Evolutionary conservation across 768 basidiomycete species (phyloP), one percentile per base, ranked within the genome.

Genomic region (Xerocomus potaroensis): DNA sequence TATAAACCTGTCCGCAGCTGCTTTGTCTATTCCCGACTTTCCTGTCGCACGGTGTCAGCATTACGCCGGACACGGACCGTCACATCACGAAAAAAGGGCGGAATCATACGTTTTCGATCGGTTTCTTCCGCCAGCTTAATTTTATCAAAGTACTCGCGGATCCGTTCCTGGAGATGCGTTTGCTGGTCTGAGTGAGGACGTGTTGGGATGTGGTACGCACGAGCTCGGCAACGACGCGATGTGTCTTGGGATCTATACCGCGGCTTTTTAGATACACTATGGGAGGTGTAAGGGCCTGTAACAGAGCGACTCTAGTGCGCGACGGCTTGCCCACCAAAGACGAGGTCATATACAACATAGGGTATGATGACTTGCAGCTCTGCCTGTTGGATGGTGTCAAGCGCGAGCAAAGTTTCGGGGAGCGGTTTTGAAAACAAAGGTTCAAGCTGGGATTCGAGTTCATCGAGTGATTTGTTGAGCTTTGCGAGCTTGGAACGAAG

Each of bases 251-350:
- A 59, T 92, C 87, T 24, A 91, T 73, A 5, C 90, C 90, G 50
- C 76, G 75, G 23, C 85, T 75, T 67, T 87, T 91, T 33, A 93
- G 73, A 63, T 91, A 91, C 33, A 91, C 90, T 92, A 22, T n/a
- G n/a, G n/a, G n/a, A n/a, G n/a, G n/a, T n/a, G n/a, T n/a, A n/a
- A n/a, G n/a, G n/a, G n/a, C n/a, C n/a, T n/a, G n/a, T n/a, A n/a
- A n/a, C n/a, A n/a, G n/a, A n/a, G n/a, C n/a, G n/a, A n/a, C n/a
- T n/a, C n/a, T n/a, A 11, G 5, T 4, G 11, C 14, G 21, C 3
- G 3, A 19, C 8, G 19, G 21, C 6, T n/a, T 5, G 71, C 83
- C 53, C 52, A 91, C 91, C 83, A 68, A 90, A 91, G n/a, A 91
- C 69, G 9, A 93, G 75, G 64, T 91, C 89, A 59, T 92, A 89